Conservation (phyloP, 306 rosid genomes). For the Castanospermum australe region DNA sequence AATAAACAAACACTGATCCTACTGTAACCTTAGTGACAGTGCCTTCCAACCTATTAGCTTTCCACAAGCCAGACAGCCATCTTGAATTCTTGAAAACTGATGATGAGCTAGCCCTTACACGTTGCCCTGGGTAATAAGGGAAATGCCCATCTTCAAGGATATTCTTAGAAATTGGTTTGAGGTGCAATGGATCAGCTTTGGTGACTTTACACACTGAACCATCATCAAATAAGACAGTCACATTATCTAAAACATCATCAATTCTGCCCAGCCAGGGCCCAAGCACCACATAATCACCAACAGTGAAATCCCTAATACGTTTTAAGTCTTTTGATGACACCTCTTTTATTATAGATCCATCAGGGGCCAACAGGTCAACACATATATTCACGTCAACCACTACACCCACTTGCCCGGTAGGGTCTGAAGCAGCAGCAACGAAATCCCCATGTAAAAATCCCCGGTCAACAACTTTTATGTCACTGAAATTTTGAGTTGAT, state of each 20-base stretch:
- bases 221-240: constrained; percentile 90
- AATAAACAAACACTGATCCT: constrained; percentile 88
- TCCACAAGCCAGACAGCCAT: constrained; percentile 99
- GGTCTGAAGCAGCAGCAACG: constrained; percentile 82
- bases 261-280: constrained; percentile 96
- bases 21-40: constrained; percentile 91
- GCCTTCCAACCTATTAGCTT: constrained; percentile 89
- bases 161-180: constrained; percentile 86
- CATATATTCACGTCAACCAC: constrained; percentile 88
- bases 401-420: constrained; percentile 95
- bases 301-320: constrained; percentile 92
- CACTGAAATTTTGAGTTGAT: constrained; percentile 61
- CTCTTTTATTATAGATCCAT: constrained; percentile 67
- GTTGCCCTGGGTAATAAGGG: constrained; percentile 98
- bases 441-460: constrained; percentile 95
- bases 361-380: constrained; percentile 71
- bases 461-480: constrained; percentile 70
- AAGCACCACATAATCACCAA: constrained; percentile 94
- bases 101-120: constrained; percentile 90
- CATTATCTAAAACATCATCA: constrained; percentile 96
- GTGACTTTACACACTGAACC: constrained; percentile 92
- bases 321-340: constrained; percentile 68
- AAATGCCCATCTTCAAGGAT: constrained; percentile 88
- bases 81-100: constrained; percentile 89
- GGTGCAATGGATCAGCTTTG: constrained; percentile 86